Percentiles rank a stretch among this genome's conserved stretches.
Evolutionary conservation across 305 asterid genomes (phyloP).

Genomic region (Fraxinus paxiana): DNA sequence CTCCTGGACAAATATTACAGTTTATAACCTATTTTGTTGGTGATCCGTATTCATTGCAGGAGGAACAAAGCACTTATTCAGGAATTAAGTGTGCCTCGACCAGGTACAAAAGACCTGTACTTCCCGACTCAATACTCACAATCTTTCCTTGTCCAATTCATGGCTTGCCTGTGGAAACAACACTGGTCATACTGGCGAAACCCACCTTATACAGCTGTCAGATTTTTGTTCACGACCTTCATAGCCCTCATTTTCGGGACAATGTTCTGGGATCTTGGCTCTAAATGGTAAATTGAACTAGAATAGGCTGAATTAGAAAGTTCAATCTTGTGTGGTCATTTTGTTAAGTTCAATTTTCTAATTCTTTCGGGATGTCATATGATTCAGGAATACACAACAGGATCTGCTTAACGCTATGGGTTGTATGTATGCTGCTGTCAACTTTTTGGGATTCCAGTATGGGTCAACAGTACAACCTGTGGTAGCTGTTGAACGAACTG

Average conservation of each 20-base stretch:
- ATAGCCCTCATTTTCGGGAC: conserved; percentile 47
- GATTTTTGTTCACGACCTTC: conserved; percentile 41
- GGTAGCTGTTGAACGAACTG: conserved; percentile 55
- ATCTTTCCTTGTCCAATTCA: conserved; percentile 39
- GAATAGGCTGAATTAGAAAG: neutral
- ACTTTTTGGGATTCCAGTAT: conserved; percentile 52
- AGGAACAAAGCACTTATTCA: conserved; percentile 46
- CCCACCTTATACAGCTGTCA: conserved; percentile 49
- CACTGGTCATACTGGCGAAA: conserved; percentile 59
- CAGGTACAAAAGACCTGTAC: conserved; percentile 39
- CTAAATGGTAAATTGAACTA: conserved; percentile 32
- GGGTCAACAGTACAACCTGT: conserved; percentile 59
- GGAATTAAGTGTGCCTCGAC: conserved; percentile 46
- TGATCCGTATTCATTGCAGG: conserved; percentile 27
- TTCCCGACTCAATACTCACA: conserved; percentile 42
- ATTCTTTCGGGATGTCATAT: neutral
- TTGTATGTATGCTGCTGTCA: conserved; percentile 44
- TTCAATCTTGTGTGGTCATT: neutral
- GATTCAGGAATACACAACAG: conserved; percentile 36
- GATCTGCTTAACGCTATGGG: conserved; percentile 63
- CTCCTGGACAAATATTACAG: neutral
- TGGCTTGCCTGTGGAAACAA: conserved; percentile 60
- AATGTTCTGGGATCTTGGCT: conserved; percentile 53
- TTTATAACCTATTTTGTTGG: neutral
- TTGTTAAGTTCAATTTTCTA: neutral